Base-by-base conservation (phyloP, 352 stramenopile genomes). In the Pythium angustatum region DNA sequence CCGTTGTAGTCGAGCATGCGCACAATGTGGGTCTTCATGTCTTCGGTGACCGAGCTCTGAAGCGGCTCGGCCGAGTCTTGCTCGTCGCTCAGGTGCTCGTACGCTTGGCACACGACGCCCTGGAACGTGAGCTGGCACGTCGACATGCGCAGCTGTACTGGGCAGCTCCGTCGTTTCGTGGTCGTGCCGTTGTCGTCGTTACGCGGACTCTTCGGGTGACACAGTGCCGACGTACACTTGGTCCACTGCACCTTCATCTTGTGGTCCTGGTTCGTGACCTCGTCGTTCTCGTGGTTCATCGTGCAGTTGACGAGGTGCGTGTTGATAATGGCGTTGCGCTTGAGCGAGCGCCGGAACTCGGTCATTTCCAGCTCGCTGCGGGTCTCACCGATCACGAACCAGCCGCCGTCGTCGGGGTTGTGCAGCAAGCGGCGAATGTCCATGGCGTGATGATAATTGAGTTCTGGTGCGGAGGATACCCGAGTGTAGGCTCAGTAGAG, bases 201-300 rank as follows among this genome's bases (percentile, higher is more conserved):
- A 31, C 49, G 19, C 15, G 30, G 17, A 3, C 12, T 49, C 71
- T 90, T 90, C n/a, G 83, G 83, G 53, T 92, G 83, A 58, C 83
- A 92, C 66, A 92, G 63, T 26, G 79, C 81, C 54, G 83, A 92
- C 31, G 83, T 92, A 68, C 83, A 92, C 69, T 88, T 90, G 59
- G 83, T 90, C 83, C 83, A 92, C 62, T 92, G 83, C 26, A 92
- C 83, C 45, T 91, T 91, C 83, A 91, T 91, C 73, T 91, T 91
- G 72, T 91, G 83, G 48, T 91, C 83, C 10, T 68, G 62, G 57
- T 77, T 78, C 7, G 62, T 69, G 44, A 61, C 62, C 15, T 78
- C 64, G 27, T 76, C 57, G 60, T 80, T 78, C 14, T 88, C 80
- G 71, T 91, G 83, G 62, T 82, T 85, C 80, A 91, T 90, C 44